Conservation (phyloP, 2,329 filamentous ascomycete genomes). For the Ascomycota sp. region DNA sequence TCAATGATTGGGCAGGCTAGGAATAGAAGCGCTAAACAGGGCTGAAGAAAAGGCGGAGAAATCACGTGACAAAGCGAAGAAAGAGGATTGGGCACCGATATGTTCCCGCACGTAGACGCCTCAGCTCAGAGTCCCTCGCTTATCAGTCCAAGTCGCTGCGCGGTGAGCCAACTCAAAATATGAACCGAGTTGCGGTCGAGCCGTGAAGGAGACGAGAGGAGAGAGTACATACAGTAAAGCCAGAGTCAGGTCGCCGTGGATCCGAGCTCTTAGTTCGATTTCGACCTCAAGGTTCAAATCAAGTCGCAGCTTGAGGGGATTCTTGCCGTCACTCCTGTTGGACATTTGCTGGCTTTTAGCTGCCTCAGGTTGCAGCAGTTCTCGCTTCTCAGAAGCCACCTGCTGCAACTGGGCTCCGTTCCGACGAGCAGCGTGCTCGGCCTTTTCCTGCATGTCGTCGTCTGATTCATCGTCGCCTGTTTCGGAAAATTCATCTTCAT, state of each 20-base stretch:
- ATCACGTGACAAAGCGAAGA: background rate
- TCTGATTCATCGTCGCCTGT: slow-evolving; percentile 1
- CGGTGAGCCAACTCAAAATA: slow-evolving; percentile 1
- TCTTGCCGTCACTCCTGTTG: slow-evolving; percentile 17
- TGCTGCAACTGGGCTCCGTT: slow-evolving; percentile 6
- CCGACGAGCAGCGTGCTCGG: no score
- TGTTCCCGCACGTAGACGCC: no score
- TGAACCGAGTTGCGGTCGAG: background rate
- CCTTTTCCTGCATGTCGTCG: no score
- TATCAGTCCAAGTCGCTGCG: slow-evolving; percentile 1
- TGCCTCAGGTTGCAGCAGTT: slow-evolving; percentile 3
- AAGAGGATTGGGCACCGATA: no score
- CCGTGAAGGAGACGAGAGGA: background rate
- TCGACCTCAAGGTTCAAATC: slow-evolving; percentile 62
- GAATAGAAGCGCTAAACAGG: no score
- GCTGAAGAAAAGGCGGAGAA: background rate
- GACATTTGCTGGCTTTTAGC: slow-evolving; percentile 5
- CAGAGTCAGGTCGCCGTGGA: slow-evolving; percentile 54
- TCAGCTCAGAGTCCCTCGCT: background rate
- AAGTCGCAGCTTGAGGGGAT: slow-evolving; percentile 41
- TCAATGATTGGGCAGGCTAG: no score
- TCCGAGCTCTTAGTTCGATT: slow-evolving; percentile 58
- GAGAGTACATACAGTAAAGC: slow-evolving; percentile 36
- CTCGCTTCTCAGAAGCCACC: slow-evolving; percentile 8
- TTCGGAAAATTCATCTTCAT: slow-evolving; percentile 2